Evolutionary conservation across 2,329 filamentous ascomycete species (phyloP).

Genomic region (Pseudogymnoascus sp.): DNA sequence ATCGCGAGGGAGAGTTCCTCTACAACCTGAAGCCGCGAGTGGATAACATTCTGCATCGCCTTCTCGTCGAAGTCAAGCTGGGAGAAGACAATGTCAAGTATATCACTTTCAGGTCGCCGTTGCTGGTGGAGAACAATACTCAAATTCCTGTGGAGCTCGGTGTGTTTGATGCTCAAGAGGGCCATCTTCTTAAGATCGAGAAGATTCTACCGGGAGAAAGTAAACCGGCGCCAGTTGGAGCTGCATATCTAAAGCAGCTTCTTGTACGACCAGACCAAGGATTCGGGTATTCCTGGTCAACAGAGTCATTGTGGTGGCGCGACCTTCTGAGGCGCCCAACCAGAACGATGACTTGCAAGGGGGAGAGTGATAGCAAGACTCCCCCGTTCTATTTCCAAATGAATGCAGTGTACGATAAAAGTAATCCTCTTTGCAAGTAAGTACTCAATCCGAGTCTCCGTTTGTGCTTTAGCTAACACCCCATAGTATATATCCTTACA

Average conservation of each 20-base stretch:
- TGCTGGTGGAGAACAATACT: slow-evolving; percentile 91
- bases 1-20: slow-evolving; percentile 86
- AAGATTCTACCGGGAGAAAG: slow-evolving; percentile 91
- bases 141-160: slow-evolving; percentile 93
- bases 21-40: slow-evolving; percentile 85
- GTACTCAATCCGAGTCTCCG: slow-evolving; percentile 20
- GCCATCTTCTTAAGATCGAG: slow-evolving; percentile 91
- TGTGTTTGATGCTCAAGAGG: slow-evolving; percentile 78
- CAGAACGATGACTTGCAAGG: slow-evolving; percentile 78
- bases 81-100: slow-evolving; percentile 97
- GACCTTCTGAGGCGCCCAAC: slow-evolving; percentile 81
- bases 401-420: slow-evolving; percentile 75
- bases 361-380: slow-evolving; percentile 68
- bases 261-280: slow-evolving; percentile 88
- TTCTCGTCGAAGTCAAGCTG: slow-evolving; percentile 85
- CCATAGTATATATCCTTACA: slow-evolving; percentile 75
- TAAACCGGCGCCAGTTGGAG: slow-evolving; percentile 83
- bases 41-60: slow-evolving; percentile 75
- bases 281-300: slow-evolving; percentile 94
- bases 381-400: slow-evolving; percentile 95
- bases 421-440: slow-evolving; percentile 71
- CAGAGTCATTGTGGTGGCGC: slow-evolving; percentile 84
- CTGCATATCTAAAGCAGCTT: slow-evolving; percentile 80
- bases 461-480: slow-evolving; percentile 26
- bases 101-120: slow-evolving; percentile 86